These are phyloP conservation scores for Discostella stelligera DNA, from an alignment of 352 stramenopile species.

Conservation along the genomic window DNA sequence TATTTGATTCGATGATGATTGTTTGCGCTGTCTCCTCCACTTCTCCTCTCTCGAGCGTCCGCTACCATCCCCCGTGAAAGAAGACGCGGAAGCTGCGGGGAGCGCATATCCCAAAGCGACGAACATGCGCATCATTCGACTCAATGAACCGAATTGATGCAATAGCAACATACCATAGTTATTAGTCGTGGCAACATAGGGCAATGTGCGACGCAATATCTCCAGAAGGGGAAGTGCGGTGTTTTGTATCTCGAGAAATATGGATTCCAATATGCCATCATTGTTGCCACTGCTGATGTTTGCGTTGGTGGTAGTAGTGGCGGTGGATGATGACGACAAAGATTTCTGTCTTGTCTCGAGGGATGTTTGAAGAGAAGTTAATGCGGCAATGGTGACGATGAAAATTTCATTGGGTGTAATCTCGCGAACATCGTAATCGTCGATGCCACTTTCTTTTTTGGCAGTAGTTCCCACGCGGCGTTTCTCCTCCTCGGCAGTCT, in stretches of 20 bases:
- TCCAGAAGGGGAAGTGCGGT: conserved; percentile 56
- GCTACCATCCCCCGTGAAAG: background rate
- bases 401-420: conserved; percentile 46
- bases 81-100: conserved; percentile 14
- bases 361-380: conserved; percentile 60
- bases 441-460: conserved; percentile 1
- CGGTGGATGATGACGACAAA: background rate
- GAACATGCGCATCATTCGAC: conserved; percentile 32
- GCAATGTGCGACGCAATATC: conserved; percentile 50
- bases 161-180: conserved; percentile 43
- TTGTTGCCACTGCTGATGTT: conserved; percentile 13
- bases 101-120: conserved; percentile 51
- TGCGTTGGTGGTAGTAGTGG: conserved; percentile 19
- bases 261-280: background rate
- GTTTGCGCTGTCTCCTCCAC: conserved; percentile 39
- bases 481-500: conserved; percentile 43
- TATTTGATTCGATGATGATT: conserved; percentile 3
- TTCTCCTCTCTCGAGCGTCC: background rate
- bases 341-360: conserved; percentile 35
- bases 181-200: conserved; percentile 46
- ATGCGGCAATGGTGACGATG: conserved; percentile 35
- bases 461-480: background rate
- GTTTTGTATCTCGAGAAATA: conserved; percentile 21
- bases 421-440: background rate
- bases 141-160: conserved; percentile 40